Evolutionary conservation across 139 green algal genomes (phyloP).

Genomic region (Tetradesmus obliquus): DNA sequence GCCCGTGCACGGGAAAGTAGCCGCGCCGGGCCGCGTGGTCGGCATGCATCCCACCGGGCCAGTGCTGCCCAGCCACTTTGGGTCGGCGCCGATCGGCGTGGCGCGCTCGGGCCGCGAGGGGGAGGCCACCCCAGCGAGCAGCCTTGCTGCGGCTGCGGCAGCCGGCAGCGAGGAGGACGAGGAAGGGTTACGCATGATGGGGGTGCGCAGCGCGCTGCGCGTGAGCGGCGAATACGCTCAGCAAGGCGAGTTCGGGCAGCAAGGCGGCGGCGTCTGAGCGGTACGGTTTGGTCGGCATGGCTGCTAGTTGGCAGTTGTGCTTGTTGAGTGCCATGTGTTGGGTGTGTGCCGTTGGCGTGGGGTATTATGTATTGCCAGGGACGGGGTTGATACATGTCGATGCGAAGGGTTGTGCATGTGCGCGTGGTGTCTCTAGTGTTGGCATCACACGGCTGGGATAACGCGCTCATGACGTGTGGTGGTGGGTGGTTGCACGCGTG

Average conservation of each 20-base stretch:
- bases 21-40: slow-evolving; percentile 20
- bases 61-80: neutral
- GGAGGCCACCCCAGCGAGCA: neutral
- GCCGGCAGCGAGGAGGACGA: neutral
- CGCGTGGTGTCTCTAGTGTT: no score
- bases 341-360: no score
- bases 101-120: neutral
- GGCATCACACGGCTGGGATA: no score
- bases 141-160: neutral
- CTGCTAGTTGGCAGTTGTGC: no score
- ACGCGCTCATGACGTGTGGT: no score
- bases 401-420: no score
- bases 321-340: neutral
- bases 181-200: neutral
- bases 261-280: neutral
- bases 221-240: neutral
- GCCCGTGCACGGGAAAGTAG: neutral
- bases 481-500: no score
- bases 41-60: neutral
- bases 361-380: no score
- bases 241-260: neutral
- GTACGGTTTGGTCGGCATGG: no score
- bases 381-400: no score
- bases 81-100: neutral
- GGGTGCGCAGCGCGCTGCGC: neutral